Evolutionary conservation across 495 filamentous ascomycete genomes (phyloP).

Genomic region (Bryoglossum gracile): DNA sequence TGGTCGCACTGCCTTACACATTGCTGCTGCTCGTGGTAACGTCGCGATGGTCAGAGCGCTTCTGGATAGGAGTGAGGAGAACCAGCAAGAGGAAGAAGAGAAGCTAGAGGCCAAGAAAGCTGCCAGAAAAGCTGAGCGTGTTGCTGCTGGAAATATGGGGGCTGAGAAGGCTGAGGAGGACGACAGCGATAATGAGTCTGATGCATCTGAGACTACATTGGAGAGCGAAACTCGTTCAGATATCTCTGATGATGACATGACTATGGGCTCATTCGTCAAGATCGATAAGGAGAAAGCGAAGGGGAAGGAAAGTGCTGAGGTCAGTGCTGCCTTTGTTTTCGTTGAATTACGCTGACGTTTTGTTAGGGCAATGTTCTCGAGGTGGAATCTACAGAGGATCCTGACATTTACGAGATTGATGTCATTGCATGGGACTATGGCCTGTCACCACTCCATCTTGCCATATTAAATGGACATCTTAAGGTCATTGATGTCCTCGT

Average conservation of each 20-base stretch:
- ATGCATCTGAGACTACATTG: conserved; percentile 26
- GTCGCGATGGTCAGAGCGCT: conserved; percentile 62
- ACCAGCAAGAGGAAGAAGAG: conserved; percentile 58
- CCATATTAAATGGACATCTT: conserved; percentile 62
- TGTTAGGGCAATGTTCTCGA: background rate
- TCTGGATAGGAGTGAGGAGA: conserved; percentile 58
- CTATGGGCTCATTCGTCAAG: conserved; percentile 56
- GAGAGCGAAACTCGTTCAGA: conserved; percentile 18
- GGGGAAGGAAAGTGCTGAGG: conserved; percentile 22
- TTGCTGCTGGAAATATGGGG: conserved; percentile 17
- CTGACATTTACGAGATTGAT: conserved; percentile 74
- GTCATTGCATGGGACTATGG: conserved; percentile 67
- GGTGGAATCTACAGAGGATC: conserved; percentile 51
- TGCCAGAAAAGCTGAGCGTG: conserved; percentile 24
- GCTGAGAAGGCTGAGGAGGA: conserved; percentile 34
- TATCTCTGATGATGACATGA: conserved; percentile 34
- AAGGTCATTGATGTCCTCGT: conserved; percentile 62
- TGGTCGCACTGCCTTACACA: conserved; percentile 69
- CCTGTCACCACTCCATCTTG: conserved; percentile 65
- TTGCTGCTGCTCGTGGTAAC: conserved; percentile 62
- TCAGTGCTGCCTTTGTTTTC: background rate
- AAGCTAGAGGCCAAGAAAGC: conserved; percentile 37
- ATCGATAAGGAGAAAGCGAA: conserved; percentile 37
- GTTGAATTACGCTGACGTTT: background rate
- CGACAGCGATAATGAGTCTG: conserved; percentile 34